Base-by-base conservation (phyloP, 2,329 filamentous ascomycete genomes). In the Sclerotinia borealis region DNA sequence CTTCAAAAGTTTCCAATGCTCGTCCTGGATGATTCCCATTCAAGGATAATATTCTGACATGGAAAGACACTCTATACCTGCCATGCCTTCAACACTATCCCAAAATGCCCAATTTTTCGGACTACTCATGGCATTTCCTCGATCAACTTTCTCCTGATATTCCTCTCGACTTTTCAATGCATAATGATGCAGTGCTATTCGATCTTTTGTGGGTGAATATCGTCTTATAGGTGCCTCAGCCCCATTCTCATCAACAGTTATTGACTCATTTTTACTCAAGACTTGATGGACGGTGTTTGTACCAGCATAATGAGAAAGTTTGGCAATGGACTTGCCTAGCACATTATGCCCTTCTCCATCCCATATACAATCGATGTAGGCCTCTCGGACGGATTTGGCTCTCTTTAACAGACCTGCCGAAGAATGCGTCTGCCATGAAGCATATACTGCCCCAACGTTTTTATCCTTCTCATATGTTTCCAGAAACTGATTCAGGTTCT, bases 371-470 rank as follows among this genome's bases (percentile, higher is more conserved):
- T 70, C 67, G 11, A 69, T 71, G 64, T 72, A 76, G 11, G 65
- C 63, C 56, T 70, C 68, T n/a, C 74, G 68, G 17, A 67, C 65
- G 2, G 66, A 72, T 22, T 67, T 65, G 9, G 72, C 68, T 3
- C 72, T 68, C 13, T 59, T 72, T 1, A 74, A 64, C 1, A 71
- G 66, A 22, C 70, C 69, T 41, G 70, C 70, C 9, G 72, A 72
- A 22, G 68, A 74, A 66, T 76, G 74, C 54, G 73, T 69, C n/a
- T 68, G 66, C 72, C 74, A 74, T 65, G 73, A 75, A 13, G 75
- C 64, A 1, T 67, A 74, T 9, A 76, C 51, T 8, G 72, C 72
- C 15, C 74, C 74, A 19, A 73, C 67, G 9, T 64, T 55, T 9
- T 63, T 39, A 19, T 71, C 59, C 8, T 67, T 55, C 58, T 74